Percentiles rank a stretch among this genome's conserved stretches.
Evolutionary conservation across 345 rosid species (phyloP).

Genomic region (Citrus unshiu): DNA sequence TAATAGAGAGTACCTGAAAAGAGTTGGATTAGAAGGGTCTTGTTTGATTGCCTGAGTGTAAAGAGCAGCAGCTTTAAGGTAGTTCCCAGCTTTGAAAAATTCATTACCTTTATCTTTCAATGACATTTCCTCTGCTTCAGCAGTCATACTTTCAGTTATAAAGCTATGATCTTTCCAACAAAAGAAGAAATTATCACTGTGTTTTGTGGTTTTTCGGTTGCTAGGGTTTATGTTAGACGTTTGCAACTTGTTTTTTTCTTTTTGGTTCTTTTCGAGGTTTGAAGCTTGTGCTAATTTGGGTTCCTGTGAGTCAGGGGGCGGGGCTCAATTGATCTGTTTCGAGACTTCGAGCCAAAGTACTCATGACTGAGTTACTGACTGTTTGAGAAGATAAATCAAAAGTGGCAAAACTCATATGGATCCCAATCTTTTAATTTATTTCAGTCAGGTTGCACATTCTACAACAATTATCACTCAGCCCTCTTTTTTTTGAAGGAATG

Average conservation of each 20-base stretch:
- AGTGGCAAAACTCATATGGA: background rate
- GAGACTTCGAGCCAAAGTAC: no score
- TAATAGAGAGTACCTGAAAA: slow-evolving; percentile 54
- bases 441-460: background rate
- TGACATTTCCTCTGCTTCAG: slow-evolving; percentile 51
- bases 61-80: slow-evolving; percentile 95
- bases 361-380: no score
- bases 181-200: background rate
- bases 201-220: background rate
- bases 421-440: no score
- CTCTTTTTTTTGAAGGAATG: no score
- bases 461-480: no score
- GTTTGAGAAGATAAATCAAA: no score
- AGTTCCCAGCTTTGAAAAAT: slow-evolving; percentile 93
- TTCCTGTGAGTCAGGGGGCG: background rate
- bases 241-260: no score
- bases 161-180: background rate
- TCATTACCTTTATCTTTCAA: slow-evolving; percentile 91
- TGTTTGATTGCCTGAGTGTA: slow-evolving; percentile 97
- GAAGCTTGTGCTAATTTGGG: background rate
- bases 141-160: slow-evolving; percentile 26
- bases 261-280: background rate
- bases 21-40: slow-evolving; percentile 86
- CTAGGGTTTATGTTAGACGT: slow-evolving; percentile 15
- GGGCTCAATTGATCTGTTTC: background rate